A percentile compares a stretch with the other conserved stretches of the same genome.
phyloP scores from a whole-genome alignment of 2,329 filamentous ascomycete species.

The Myriosclerotinia duriaeana region DNA sequence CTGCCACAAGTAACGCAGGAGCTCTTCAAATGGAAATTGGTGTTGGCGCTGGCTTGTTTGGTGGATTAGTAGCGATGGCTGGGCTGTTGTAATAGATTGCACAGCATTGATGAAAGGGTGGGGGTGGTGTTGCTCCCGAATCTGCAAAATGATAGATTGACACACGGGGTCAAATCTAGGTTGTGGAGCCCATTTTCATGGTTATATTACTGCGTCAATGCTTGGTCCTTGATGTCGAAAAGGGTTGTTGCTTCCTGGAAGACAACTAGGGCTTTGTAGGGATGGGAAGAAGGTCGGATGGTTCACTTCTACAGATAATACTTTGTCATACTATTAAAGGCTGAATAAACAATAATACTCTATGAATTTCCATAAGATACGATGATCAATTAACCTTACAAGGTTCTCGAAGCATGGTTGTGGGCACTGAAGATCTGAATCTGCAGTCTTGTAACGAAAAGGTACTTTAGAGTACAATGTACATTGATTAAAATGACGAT shows the following conservation, averaged over 20 bases:
- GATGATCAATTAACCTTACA: not conserved
- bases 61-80: slow-evolving; percentile 32
- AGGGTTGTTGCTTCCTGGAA: not conserved
- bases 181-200: slow-evolving; percentile 8
- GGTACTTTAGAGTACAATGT: too few species aligned
- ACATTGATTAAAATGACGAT: too few species aligned
- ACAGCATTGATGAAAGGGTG: slow-evolving; percentile 4
- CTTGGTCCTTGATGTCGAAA: slow-evolving; percentile 7
- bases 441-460: not conserved
- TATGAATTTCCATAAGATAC: not conserved
- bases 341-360: not conserved
- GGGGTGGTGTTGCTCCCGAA: not conserved
- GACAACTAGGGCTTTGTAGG: slow-evolving; percentile 7
- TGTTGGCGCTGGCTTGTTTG: slow-evolving; percentile 35
- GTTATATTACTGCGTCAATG: not conserved
- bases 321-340: not conserved
- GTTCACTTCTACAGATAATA: not conserved
- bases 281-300: not conserved
- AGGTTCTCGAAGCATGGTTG: not conserved
- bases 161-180: slow-evolving; percentile 2
- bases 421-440: not conserved
- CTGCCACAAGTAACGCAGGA: slow-evolving; percentile 29
- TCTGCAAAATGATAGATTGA: slow-evolving; percentile 4
- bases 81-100: slow-evolving; percentile 31
- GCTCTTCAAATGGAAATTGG: slow-evolving; percentile 28